Evolutionary conservation across 805 yeast genomes (phyloP).

Genomic region (Pichia heedii): DNA sequence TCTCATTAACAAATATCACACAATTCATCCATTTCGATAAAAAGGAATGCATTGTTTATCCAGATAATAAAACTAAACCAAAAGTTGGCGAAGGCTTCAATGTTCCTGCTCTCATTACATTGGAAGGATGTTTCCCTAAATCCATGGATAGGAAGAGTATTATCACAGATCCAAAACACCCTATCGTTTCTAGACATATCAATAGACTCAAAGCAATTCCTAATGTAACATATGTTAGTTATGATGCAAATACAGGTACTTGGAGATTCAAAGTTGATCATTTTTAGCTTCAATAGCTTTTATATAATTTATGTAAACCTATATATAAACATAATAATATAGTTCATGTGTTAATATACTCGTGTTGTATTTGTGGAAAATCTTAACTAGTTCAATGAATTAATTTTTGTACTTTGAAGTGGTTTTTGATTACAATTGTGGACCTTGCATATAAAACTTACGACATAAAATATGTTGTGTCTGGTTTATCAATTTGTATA

Average conservation of each 20-base stretch:
- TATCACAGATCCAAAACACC: slow-evolving; percentile 70
- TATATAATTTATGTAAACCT: too few relatives aligned
- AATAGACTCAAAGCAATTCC: slow-evolving; percentile 52
- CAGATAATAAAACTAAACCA: slow-evolving; percentile 54
- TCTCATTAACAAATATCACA: slow-evolving; percentile 59
- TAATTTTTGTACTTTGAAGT: too few relatives aligned
- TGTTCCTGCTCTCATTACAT: slow-evolving; percentile 59
- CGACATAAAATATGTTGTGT: too few relatives aligned
- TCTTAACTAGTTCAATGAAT: too few relatives aligned
- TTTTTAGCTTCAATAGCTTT: slow-evolving; percentile 15
- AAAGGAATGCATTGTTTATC: slow-evolving; percentile 61
- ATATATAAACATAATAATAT: too few relatives aligned
- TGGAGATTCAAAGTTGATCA: slow-evolving; percentile 55
- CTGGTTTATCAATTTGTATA: too few relatives aligned
- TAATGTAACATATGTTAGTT: slow-evolving; percentile 58
- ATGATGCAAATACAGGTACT: slow-evolving; percentile 66
- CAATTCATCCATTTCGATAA: slow-evolving; percentile 51
- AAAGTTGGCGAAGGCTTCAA: slow-evolving; percentile 75
- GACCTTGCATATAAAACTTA: too few relatives aligned
- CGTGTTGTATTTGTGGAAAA: too few relatives aligned
- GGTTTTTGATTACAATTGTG: too few relatives aligned
- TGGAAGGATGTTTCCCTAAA: slow-evolving; percentile 77
- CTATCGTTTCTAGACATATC: slow-evolving; percentile 59
- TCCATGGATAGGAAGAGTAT: slow-evolving; percentile 62
- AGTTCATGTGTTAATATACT: too few relatives aligned